Percentiles rank a stretch among this genome's conserved stretches.
Conservation (phyloP, 805 yeast species). For the Kluyveromyces lactis region DNA sequence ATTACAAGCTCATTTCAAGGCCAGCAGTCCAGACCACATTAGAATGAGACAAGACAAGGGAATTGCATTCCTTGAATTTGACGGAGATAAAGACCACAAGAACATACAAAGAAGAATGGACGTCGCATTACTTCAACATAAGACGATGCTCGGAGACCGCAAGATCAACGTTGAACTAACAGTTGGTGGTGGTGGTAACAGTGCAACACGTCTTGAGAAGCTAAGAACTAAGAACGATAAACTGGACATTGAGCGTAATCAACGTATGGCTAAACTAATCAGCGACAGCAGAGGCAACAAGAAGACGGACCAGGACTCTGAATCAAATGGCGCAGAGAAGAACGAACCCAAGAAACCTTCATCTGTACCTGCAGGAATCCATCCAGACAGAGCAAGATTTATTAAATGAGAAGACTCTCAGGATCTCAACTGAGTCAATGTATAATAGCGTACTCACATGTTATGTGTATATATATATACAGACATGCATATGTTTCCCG, state of each 20-base stretch:
- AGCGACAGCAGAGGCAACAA: slow-evolving; percentile 30
- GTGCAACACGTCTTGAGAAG: slow-evolving; percentile 56
- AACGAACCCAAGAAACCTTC: slow-evolving; percentile 8
- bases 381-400: slow-evolving; percentile 55
- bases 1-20: slow-evolving; percentile 62
- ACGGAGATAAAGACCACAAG: slow-evolving; percentile 30
- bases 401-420: no score
- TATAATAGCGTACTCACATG: no score
- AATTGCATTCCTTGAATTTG: slow-evolving; percentile 86
- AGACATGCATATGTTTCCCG: no score
- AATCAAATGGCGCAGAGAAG: not conserved
- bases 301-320: not conserved
- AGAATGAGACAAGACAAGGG: slow-evolving; percentile 82
- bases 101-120: slow-evolving; percentile 78
- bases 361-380: slow-evolving; percentile 27
- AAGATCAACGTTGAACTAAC: slow-evolving; percentile 93
- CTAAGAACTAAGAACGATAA: slow-evolving; percentile 72
- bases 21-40: slow-evolving; percentile 62
- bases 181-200: slow-evolving; percentile 97
- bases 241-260: slow-evolving; percentile 59
- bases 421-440: no score
- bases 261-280: slow-evolving; percentile 43
- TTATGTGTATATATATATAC: no score
- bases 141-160: slow-evolving; percentile 55
- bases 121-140: slow-evolving; percentile 77